A percentile compares a stretch with the other conserved stretches of the same genome.
Evolutionary conservation across 495 filamentous ascomycete genomes (phyloP).

Genomic region (Aspergillus biplanus): DNA sequence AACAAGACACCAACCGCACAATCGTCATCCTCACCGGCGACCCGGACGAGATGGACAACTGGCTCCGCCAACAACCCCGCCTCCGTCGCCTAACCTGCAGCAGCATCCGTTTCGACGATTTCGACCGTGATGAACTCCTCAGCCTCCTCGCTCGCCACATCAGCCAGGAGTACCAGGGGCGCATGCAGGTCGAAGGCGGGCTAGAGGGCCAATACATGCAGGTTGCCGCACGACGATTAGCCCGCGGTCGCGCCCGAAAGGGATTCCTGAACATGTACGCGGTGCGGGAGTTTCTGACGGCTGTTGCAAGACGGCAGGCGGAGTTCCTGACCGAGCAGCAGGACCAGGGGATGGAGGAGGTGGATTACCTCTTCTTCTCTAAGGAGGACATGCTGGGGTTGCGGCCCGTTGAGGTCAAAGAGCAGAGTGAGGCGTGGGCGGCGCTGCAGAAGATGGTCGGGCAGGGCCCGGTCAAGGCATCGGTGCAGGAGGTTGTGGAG

Average conservation of each 20-base stretch:
- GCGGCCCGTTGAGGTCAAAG: slow-evolving; percentile 12
- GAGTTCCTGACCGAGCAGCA: slow-evolving; percentile 48
- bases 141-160: slow-evolving; percentile 17
- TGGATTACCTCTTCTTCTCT: slow-evolving; percentile 27
- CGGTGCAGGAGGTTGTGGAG: slow-evolving; percentile 20
- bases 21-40: slow-evolving; percentile 71
- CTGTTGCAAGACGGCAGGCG: slow-evolving; percentile 48
- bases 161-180: slow-evolving; percentile 36
- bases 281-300: slow-evolving; percentile 19
- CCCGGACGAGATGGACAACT: slow-evolving; percentile 66
- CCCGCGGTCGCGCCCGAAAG: slow-evolving; percentile 58
- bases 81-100: slow-evolving; percentile 63
- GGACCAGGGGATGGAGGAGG: slow-evolving; percentile 24
- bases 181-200: slow-evolving; percentile 61
- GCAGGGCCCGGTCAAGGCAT: slow-evolving; percentile 21
- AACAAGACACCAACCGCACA: slow-evolving; percentile 56
- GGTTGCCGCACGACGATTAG: slow-evolving; percentile 59
- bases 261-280: slow-evolving; percentile 47
- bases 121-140: slow-evolving; percentile 41
- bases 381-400: slow-evolving; percentile 25
- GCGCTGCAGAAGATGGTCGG: slow-evolving; percentile 22
- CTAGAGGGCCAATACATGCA: slow-evolving; percentile 59
- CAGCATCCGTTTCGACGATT: slow-evolving; percentile 63
- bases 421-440: slow-evolving; percentile 20
- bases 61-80: slow-evolving; percentile 70